Conservation (phyloP, 1,284 basidiomycete genomes). For the Pulchroboletus neoregius region DNA sequence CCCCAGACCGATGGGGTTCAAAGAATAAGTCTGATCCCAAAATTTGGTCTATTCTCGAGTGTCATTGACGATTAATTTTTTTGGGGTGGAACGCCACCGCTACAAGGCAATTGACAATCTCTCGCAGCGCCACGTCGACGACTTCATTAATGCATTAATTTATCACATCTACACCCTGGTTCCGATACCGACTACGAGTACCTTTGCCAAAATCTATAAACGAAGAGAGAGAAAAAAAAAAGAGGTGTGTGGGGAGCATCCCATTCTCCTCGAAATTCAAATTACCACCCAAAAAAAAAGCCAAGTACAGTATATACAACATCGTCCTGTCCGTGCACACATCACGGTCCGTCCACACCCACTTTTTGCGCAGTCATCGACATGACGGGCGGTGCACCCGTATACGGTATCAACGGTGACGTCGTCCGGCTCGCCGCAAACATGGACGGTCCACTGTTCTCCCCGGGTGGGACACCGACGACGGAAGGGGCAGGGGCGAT, state of each 20-base stretch:
- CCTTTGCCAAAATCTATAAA: constrained; percentile 10
- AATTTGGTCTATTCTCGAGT: too few relatives aligned
- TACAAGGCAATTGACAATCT: too few relatives aligned
- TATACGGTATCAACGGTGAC: constrained; percentile 28
- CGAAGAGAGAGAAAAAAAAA: neutral
- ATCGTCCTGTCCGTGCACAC: neutral
- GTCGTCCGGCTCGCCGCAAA: constrained; percentile 21
- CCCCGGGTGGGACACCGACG: constrained; percentile 11
- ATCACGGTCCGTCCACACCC: constrained; percentile 20
- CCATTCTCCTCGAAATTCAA: neutral
- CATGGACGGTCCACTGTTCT: constrained; percentile 13
- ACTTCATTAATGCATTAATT: constrained; percentile 8
- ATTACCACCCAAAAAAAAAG: neutral
- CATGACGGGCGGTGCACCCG: constrained; percentile 5
- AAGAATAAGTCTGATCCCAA: too few relatives aligned
- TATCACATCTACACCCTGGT: constrained; percentile 1
- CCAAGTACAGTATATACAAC: constrained; percentile 15
- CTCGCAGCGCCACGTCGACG: too few relatives aligned
- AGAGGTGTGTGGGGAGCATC: neutral
- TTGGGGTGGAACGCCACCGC: too few relatives aligned
- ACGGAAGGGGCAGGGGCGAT: constrained; percentile 23
- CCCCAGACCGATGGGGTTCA: too few relatives aligned
- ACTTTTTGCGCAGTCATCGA: constrained; percentile 20
- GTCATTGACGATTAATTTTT: too few relatives aligned
- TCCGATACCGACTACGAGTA: constrained; percentile 8